Percentiles rank a stretch among this genome's conserved stretches.
Conservation (phyloP, 441 rosid genomes). For the Erodium texanum region DNA sequence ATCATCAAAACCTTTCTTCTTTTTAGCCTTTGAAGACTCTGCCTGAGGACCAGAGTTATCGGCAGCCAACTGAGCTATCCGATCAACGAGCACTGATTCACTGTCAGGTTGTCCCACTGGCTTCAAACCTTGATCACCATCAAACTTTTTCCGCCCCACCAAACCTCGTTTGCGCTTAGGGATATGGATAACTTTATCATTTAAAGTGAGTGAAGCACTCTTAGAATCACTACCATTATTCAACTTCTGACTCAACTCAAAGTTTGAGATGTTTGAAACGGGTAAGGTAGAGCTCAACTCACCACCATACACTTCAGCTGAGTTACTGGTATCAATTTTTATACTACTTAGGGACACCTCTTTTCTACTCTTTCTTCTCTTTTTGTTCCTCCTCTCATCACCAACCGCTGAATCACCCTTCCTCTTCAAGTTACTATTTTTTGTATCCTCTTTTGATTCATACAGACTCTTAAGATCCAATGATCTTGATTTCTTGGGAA, state of each 20-base stretch:
- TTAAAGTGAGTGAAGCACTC: conserved; percentile 42
- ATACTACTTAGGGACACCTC: conserved; percentile 47
- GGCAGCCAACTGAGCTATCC: conserved; percentile 22
- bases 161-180: conserved; percentile 75
- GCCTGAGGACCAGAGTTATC: conserved; percentile 32
- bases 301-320: conserved; percentile 46
- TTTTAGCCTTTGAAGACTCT: conserved; percentile 30
- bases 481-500: conserved; percentile 67
- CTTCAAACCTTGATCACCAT: conserved; percentile 32
- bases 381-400: conserved; percentile 36
- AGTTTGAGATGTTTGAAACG: conserved; percentile 32
- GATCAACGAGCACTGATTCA: conserved; percentile 27
- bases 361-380: conserved; percentile 54
- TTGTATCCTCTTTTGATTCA: conserved; percentile 34
- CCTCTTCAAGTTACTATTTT: conserved; percentile 46
- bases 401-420: conserved; percentile 33
- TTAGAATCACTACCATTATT: conserved; percentile 28
- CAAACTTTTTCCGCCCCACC: conserved; percentile 54
- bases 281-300: conserved; percentile 23
- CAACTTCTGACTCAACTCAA: conserved; percentile 32
- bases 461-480: conserved; percentile 88
- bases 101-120: conserved; percentile 28
- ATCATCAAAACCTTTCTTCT: conserved; percentile 28
- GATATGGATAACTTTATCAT: conserved; percentile 35
- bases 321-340: conserved; percentile 33